Conservation (phyloP, 2,329 filamentous ascomycete species). For the Alternaria metachromatica region DNA sequence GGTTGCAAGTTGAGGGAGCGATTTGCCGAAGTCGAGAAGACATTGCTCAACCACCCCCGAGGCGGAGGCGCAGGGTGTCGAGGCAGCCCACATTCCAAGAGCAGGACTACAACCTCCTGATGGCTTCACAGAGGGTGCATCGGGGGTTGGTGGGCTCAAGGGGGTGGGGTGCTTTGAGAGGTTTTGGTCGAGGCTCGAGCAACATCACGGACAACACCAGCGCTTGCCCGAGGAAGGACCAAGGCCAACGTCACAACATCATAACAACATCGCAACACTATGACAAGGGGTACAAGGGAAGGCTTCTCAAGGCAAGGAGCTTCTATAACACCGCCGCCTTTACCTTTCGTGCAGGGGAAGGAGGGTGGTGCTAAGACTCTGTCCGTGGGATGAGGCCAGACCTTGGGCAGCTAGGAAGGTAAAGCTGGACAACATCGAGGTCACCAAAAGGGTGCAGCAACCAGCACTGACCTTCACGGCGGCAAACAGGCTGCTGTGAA, state of each 20-base stretch:
- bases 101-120: neutral
- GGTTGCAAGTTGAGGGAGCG: neutral
- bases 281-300: neutral
- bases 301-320: neutral
- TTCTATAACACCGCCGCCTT: neutral
- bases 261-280: neutral
- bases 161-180: neutral
- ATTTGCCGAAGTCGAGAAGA: neutral
- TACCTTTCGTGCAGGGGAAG: slow-evolving; percentile 3
- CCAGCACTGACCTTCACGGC: slow-evolving; percentile 6
- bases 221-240: neutral
- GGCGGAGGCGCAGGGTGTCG: neutral
- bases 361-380: neutral
- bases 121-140: neutral
- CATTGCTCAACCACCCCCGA: neutral
- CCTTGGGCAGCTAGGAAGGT: neutral
- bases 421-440: neutral
- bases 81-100: neutral
- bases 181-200: neutral
- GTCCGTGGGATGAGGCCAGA: neutral
- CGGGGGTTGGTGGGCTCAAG: neutral
- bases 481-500: slow-evolving; percentile 1
- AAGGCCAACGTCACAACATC: neutral
- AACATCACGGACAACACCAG: neutral
- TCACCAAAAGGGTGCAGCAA: neutral